Evolutionary conservation across 2,329 filamentous ascomycete genomes (phyloP).

Genomic region (Anthostomella pinea): DNA sequence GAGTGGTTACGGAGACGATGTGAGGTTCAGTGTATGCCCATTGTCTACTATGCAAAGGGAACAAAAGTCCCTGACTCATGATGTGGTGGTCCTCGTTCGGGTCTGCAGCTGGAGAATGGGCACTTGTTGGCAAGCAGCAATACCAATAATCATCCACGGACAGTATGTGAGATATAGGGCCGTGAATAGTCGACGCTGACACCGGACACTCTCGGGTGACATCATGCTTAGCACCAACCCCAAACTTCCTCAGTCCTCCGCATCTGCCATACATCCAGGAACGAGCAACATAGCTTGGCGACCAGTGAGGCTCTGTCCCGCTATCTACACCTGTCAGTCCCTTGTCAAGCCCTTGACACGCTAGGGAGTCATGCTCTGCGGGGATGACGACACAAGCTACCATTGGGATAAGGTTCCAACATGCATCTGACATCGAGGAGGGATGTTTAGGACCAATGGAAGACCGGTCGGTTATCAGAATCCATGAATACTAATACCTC

Average conservation of each 20-base stretch:
- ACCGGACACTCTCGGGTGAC: too few species aligned
- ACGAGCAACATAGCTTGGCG: neutral
- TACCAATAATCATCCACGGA: too few species aligned
- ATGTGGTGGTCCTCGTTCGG: too few species aligned
- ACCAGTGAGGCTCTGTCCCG: constrained; percentile 13
- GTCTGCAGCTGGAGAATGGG: too few species aligned
- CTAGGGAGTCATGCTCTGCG: constrained; percentile 11
- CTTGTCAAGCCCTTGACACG: too few species aligned
- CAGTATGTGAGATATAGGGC: too few species aligned
- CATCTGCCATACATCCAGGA: neutral
- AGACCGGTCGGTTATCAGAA: constrained; percentile 13
- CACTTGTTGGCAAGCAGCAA: neutral
- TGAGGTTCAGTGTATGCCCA: too few species aligned
- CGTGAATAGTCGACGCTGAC: too few species aligned
- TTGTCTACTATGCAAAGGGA: too few species aligned
- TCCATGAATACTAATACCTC: too few species aligned
- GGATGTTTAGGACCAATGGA: constrained; percentile 14
- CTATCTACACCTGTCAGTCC: constrained; percentile 17
- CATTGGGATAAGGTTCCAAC: constrained; percentile 7
- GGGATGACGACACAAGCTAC: constrained; percentile 18
- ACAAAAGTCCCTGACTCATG: too few species aligned
- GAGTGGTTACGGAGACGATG: too few species aligned
- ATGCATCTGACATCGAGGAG: constrained; percentile 6
- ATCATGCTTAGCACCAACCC: constrained; percentile 1
- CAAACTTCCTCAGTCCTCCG: neutral